These are phyloP conservation scores for Peronospora belbahrii DNA, from an alignment of 352 stramenopile species.

Conservation along the genomic window DNA sequence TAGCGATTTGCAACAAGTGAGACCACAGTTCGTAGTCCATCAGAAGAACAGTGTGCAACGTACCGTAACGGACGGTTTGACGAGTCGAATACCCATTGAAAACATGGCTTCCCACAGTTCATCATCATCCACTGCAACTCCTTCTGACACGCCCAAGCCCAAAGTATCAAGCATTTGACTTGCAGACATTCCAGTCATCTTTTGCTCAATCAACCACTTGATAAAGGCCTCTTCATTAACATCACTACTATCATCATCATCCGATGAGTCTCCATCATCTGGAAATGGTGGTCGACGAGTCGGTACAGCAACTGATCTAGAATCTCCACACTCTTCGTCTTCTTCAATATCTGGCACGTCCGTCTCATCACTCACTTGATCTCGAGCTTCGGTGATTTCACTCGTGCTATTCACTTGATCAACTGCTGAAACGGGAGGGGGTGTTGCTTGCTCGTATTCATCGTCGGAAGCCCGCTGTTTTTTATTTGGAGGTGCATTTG, in stretches of 20 bases:
- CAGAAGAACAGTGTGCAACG: conserved; percentile 3
- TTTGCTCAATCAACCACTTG: conserved; percentile 71
- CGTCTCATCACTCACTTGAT: conserved; percentile 21
- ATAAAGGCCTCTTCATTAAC: conserved; percentile 77
- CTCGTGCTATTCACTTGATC: conserved; percentile 1
- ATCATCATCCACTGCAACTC: conserved; percentile 66
- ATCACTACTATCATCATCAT: conserved; percentile 29
- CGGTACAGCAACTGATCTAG: neutral
- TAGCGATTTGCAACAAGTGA: neutral
- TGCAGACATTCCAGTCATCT: conserved; percentile 48
- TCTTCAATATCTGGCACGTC: conserved; percentile 20
- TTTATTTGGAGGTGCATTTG: conserved; percentile 57
- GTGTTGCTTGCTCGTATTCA: conserved; percentile 44
- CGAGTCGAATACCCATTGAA: conserved; percentile 76
- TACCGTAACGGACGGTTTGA: conserved; percentile 57
- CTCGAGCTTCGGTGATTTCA: conserved; percentile 12
- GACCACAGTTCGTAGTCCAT: neutral
- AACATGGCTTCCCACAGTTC: conserved; percentile 82
- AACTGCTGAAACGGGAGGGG: conserved; percentile 7
- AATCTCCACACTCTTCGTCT: conserved; percentile 9
- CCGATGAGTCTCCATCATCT: conserved; percentile 20
- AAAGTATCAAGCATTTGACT: conserved; percentile 71
- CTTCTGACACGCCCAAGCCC: conserved; percentile 72
- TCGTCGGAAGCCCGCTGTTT: conserved; percentile 77
- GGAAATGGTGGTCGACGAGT: conserved; percentile 14